These are phyloP conservation scores for Ceratocystis destructans DNA, from an alignment of 2,329 filamentous ascomycete genomes.

Conservation along the genomic window DNA sequence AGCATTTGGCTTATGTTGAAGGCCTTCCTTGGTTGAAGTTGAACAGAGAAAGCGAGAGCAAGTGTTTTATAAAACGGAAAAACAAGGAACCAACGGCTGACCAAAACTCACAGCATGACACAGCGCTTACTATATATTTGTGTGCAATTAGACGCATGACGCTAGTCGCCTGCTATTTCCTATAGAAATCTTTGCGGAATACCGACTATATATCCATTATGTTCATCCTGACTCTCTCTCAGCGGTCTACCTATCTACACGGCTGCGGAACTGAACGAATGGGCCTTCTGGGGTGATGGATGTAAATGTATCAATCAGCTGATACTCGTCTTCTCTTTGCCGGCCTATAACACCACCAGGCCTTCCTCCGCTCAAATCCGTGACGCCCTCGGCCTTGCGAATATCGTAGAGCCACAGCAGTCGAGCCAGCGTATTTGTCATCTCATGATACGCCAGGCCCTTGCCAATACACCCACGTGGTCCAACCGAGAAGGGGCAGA, in stretches of 20 bases:
- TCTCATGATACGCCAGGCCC: constrained; percentile 52
- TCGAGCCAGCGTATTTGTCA: constrained; percentile 48
- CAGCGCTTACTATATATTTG: too few species aligned
- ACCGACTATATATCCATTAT: too few species aligned
- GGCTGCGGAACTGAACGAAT: constrained; percentile 46
- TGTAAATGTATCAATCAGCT: constrained; percentile 59
- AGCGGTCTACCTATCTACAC: constrained; percentile 17
- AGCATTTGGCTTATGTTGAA: too few species aligned
- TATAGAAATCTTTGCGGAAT: too few species aligned
- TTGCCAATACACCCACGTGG: constrained; percentile 61
- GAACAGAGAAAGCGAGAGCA: too few species aligned
- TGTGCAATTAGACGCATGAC: too few species aligned
- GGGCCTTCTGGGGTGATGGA: constrained; percentile 54
- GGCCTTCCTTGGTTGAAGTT: too few species aligned
- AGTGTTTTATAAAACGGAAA: too few species aligned
- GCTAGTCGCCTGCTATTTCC: too few species aligned
- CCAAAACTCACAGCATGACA: too few species aligned
- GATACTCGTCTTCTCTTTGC: constrained; percentile 47
- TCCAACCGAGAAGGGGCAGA: constrained; percentile 60
- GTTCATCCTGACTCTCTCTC: too few species aligned
- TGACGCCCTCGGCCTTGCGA: constrained; percentile 35
- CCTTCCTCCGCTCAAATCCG: constrained; percentile 36
- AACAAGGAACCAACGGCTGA: too few species aligned
- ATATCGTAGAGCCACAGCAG: constrained; percentile 49
- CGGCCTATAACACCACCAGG: constrained; percentile 37